A percentile compares a stretch with the other conserved stretches of the same genome.
Evolutionary conservation across 805 yeast species (phyloP).

Genomic region (Ogataea neopini): DNA sequence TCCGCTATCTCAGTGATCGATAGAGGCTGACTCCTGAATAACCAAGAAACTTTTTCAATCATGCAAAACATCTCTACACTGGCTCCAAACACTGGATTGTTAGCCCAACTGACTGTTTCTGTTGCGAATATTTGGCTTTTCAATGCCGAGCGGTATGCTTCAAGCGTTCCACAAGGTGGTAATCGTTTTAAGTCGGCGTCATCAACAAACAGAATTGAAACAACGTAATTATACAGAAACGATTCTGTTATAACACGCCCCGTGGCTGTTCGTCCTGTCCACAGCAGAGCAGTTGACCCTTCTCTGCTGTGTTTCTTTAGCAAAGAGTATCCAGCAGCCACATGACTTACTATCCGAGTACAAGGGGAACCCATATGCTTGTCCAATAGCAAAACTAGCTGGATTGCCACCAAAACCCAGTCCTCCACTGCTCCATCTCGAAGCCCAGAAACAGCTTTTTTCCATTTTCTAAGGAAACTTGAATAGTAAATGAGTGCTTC

Average conservation of each 20-base stretch:
- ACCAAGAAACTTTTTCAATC: slow-evolving; percentile 13
- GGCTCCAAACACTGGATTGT: slow-evolving; percentile 16
- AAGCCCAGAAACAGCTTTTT: not conserved
- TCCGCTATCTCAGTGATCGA: not conserved
- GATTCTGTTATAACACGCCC: slow-evolving; percentile 12
- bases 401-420: slow-evolving; percentile 12
- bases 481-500: slow-evolving; percentile 9
- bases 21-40: slow-evolving; percentile 6
- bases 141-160: not conserved
- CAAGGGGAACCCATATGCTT: slow-evolving; percentile 11
- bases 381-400: slow-evolving; percentile 11
- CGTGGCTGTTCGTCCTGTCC: slow-evolving; percentile 3
- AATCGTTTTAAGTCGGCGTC: slow-evolving; percentile 3
- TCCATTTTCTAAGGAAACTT: slow-evolving; percentile 4
- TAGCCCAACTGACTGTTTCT: slow-evolving; percentile 7
- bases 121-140: slow-evolving; percentile 2
- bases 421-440: slow-evolving; percentile 2
- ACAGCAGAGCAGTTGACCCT: not conserved
- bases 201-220: slow-evolving; percentile 9
- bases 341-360: slow-evolving; percentile 5
- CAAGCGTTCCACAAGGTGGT: slow-evolving; percentile 9
- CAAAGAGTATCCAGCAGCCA: slow-evolving; percentile 4
- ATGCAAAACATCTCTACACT: slow-evolving; percentile 9
- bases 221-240: slow-evolving; percentile 12
- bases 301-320: not conserved